Conservation (phyloP, 169 alveolate genomes). For the Hepatocystis sp. region DNA sequence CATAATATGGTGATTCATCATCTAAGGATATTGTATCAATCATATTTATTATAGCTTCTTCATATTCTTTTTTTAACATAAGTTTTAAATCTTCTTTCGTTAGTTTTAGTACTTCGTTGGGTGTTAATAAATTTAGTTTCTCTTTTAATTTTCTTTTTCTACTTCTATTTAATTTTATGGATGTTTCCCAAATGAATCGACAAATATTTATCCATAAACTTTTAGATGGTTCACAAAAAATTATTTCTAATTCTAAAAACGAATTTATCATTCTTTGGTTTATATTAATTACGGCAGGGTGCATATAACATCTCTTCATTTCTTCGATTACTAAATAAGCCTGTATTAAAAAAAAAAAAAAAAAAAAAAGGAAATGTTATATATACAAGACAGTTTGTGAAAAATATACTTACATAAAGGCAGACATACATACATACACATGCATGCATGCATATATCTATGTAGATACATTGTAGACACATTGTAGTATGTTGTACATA, state of each 20-base stretch:
- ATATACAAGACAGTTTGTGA: no score
- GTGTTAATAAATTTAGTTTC: slow-evolving; percentile 32
- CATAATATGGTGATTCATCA: slow-evolving; percentile 23
- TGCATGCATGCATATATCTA: not conserved
- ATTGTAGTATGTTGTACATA: no score
- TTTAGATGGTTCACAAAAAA: slow-evolving; percentile 84
- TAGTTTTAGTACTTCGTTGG: slow-evolving; percentile 58
- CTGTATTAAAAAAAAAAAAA: slow-evolving; percentile 74
- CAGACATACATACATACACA: no score
- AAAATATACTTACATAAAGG: no score
- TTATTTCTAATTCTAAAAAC: slow-evolving; percentile 84
- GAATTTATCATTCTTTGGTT: slow-evolving; percentile 85
- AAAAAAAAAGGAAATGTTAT: no score
- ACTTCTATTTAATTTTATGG: slow-evolving; percentile 74
- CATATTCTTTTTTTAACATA: slow-evolving; percentile 54
- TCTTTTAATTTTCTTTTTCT: slow-evolving; percentile 64
- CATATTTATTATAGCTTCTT: slow-evolving; percentile 36
- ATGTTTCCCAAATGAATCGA: slow-evolving; percentile 82
- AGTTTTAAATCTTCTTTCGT: slow-evolving; percentile 56
- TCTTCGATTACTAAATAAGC: slow-evolving; percentile 88
- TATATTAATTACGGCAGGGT: slow-evolving; percentile 86
- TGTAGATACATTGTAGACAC: no score
- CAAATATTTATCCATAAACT: slow-evolving; percentile 83
- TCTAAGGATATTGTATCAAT: slow-evolving; percentile 47
- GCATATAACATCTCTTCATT: slow-evolving; percentile 86